phyloP scores from a whole-genome alignment of 2,329 filamentous ascomycete genomes.

The Stemphylium beticola region DNA sequence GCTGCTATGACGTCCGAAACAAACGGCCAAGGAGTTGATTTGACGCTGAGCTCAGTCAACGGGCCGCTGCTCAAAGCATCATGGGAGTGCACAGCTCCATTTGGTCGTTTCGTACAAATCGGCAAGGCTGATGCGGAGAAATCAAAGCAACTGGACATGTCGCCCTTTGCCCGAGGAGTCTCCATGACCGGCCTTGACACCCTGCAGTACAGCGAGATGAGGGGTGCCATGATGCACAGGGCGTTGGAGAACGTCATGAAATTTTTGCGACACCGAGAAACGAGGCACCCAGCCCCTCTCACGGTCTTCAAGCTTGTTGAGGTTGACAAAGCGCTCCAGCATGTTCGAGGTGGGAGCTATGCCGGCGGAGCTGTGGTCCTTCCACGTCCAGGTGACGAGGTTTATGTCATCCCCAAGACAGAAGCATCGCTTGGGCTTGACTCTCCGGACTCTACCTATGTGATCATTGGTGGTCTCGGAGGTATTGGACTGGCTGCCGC shows the following conservation, averaged over 20 bases:
- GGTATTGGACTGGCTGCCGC: conserved; percentile 28
- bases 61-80: conserved; percentile 1
- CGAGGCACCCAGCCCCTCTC: neutral
- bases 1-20: neutral
- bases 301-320: neutral
- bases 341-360: neutral
- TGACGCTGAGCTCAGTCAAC: neutral
- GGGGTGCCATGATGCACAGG: neutral
- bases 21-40: neutral
- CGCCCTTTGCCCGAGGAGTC: neutral
- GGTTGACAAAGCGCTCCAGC: neutral
- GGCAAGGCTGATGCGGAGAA: neutral
- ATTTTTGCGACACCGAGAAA: neutral
- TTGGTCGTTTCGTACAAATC: conserved; percentile 3
- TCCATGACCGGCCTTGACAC: conserved; percentile 1
- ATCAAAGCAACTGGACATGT: neutral
- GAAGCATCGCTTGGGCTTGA: neutral
- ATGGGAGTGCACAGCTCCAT: conserved; percentile 2
- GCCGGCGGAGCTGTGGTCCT: neutral
- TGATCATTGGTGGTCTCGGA: conserved; percentile 30
- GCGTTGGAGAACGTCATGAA: neutral
- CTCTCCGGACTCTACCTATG: conserved; percentile 22
- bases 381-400: neutral
- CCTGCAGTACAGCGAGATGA: neutral
- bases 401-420: neutral